Base-by-base conservation (phyloP, 148 eudicot genomes). In the Silene latifolia region DNA sequence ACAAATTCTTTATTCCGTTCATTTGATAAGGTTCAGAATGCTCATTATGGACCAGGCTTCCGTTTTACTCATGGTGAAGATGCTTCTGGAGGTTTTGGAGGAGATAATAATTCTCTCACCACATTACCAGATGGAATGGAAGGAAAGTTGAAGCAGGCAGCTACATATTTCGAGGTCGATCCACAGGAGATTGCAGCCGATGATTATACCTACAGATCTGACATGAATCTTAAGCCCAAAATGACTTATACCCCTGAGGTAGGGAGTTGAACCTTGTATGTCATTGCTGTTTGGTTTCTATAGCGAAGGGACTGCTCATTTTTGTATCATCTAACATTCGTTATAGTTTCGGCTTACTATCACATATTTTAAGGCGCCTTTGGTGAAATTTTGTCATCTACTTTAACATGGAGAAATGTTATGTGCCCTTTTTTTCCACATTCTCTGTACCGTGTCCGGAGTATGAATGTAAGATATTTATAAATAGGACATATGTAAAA, bases 121-220 rank as follows among this genome's bases (percentile, higher is more conserved):
- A 67, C 91, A 54, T 86, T 87, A 64, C 56, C 73, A 3, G 97
- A 94, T 74, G 93, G 96, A 60, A 74, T 94, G 89, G 93, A 88
- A 56, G 83, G 79, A 39, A 87, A 82, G 76, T 78, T 94, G 82
- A 87, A 84, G 84, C 48, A 88, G 79, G 91, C 91, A 47, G 96
- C 98, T 71, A 69, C 81, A 13, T 85, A 86, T 69, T 94, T 91
- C 82, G 91, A 94, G 69, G 71, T 79, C 39, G 82, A 84, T 77
- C 72, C 78, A 4, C 83, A 83, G 4, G 94, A 89, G 83, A 61
- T 84, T 57, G 59, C 68, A 1, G 56, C 74, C 63, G 87, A 87
- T 0, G 87, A 83, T 80, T 94, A 86, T 75, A n/a, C 78, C 73
- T 94, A 66, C 86, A 88, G 98, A 82, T 83, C 93, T 8, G 97